phyloP scores from a whole-genome alignment of 495 filamentous ascomycete genomes.

The Penicillium alfredii region DNA sequence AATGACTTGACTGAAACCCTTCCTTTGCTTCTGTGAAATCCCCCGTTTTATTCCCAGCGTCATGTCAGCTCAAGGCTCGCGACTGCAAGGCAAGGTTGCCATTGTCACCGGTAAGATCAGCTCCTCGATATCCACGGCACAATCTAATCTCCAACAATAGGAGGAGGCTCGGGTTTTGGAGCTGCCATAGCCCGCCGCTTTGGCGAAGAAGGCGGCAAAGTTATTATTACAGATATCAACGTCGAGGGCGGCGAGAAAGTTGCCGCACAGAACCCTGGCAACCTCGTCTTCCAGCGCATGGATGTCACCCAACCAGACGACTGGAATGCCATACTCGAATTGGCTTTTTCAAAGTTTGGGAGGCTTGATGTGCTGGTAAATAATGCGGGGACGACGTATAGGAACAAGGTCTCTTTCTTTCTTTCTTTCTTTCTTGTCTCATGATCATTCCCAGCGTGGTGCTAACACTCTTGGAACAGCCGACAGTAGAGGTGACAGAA shows the following conservation, averaged over 20 bases:
- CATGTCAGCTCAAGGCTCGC: conserved; percentile 21
- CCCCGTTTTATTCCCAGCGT: neutral
- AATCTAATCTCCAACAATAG: conserved; percentile 24
- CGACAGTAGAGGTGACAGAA: conserved; percentile 56
- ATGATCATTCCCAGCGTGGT: neutral
- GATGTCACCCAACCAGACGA: conserved; percentile 47
- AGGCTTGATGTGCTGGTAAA: conserved; percentile 56
- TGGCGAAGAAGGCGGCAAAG: conserved; percentile 51
- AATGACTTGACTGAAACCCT: neutral
- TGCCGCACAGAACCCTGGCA: conserved; percentile 33
- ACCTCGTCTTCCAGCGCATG: conserved; percentile 41
- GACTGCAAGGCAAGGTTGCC: conserved; percentile 82
- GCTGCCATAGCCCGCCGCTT: conserved; percentile 52
- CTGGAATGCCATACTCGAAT: conserved; percentile 44
- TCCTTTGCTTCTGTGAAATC: neutral
- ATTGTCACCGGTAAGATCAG: conserved; percentile 67
- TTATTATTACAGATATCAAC: conserved; percentile 57
- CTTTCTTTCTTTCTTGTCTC: neutral
- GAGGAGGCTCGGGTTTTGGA: conserved; percentile 55
- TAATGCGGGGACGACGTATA: conserved; percentile 66
- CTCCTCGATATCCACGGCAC: no score
- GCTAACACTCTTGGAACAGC: conserved; percentile 26
- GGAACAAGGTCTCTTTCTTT: conserved; percentile 48
- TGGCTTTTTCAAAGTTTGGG: conserved; percentile 44
- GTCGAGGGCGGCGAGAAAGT: conserved; percentile 43